These are phyloP conservation scores for Talaromyces rugulosus DNA, from an alignment of 2,329 filamentous ascomycete genomes.

Conservation along the genomic window DNA sequence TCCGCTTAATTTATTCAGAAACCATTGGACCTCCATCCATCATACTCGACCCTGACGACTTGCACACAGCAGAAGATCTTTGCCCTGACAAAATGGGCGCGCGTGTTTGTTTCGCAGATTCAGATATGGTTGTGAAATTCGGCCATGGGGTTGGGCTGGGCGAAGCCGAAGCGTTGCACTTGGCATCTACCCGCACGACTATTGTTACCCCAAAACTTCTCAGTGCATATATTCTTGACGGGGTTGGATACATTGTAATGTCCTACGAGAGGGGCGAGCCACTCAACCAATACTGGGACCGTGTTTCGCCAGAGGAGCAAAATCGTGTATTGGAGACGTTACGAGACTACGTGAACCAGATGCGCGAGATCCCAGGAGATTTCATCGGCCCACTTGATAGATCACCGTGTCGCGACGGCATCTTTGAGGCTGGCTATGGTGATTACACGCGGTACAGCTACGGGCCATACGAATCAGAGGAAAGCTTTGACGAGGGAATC, in stretches of 20 bases:
- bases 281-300: slow-evolving; percentile 14
- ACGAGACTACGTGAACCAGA: slow-evolving; percentile 14
- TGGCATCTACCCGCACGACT: slow-evolving; percentile 14
- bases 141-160: slow-evolving; percentile 15
- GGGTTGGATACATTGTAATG: slow-evolving; percentile 14
- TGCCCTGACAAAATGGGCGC: slow-evolving; percentile 14
- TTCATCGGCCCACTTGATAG: slow-evolving; percentile 12
- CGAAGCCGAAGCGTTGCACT: slow-evolving; percentile 15
- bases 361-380: slow-evolving; percentile 13
- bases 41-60: slow-evolving; percentile 11
- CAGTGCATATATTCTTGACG: slow-evolving; percentile 15
- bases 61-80: slow-evolving; percentile 8
- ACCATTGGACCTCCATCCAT: slow-evolving; percentile 13
- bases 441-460: slow-evolving; percentile 12
- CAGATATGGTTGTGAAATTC: slow-evolving; percentile 14
- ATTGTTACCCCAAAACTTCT: slow-evolving; percentile 12
- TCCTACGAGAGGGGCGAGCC: slow-evolving; percentile 14
- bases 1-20: slow-evolving; percentile 13
- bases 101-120: slow-evolving; percentile 12
- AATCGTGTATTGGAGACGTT: slow-evolving; percentile 8
- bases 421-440: slow-evolving; percentile 15
- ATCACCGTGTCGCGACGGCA: slow-evolving; percentile 15
- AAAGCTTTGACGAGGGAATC: slow-evolving; percentile 14
- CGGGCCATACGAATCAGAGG: slow-evolving; percentile 14
- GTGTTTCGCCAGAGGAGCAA: slow-evolving; percentile 10